Base-by-base conservation (phyloP, 1,284 basidiomycete species). In the Ustilago trichophora region DNA sequence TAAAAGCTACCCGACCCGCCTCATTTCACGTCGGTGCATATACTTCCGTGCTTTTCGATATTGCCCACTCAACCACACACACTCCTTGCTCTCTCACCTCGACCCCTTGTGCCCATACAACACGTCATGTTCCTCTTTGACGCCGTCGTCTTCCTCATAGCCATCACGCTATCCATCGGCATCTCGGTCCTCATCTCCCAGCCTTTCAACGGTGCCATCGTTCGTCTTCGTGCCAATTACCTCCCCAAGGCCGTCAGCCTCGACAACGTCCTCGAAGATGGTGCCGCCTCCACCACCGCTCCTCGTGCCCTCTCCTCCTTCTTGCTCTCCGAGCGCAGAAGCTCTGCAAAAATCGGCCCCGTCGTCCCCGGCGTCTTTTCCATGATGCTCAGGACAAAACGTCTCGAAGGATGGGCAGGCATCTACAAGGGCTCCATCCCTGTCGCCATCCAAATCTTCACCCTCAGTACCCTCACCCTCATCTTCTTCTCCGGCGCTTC, bases 181-280 rank as follows among this genome's bases (percentile, higher is more conserved):
- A 38, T 78, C 25, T 63, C 70, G 29, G 50, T 78, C 43, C 52
- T 65, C 44, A 68, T 78, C 49, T 72, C 73, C 3, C 73, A 73
- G 47, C 79, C 79, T 10, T 75, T 80, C 49, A 68, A 62, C 40
- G 75, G 74, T 26, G 69, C 76, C 18, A 72, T 80, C 15, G 71
- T 78, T 21, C 69, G 78, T 3, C 57, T 78, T 11, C 73, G 79
- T 26, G 78, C 78, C 31, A 80, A 80, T 60, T 80, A 80, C 46
- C 59, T 80, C 12, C 79, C 79, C 24, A 77, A 74, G 34, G 78
- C 78, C 4, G 75, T 80, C 25, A 71, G 72, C 8, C 72, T 80
- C 26, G 76, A 78, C 45, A 73, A 74, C 51, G 73, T 80, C 15
- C 60, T 80, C 46, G 73, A 77, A 52, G 78, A 78, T 50, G 78